Evolutionary conservation across 768 basidiomycete genomes (phyloP).

Genomic region (Sarcodon sp.): DNA sequence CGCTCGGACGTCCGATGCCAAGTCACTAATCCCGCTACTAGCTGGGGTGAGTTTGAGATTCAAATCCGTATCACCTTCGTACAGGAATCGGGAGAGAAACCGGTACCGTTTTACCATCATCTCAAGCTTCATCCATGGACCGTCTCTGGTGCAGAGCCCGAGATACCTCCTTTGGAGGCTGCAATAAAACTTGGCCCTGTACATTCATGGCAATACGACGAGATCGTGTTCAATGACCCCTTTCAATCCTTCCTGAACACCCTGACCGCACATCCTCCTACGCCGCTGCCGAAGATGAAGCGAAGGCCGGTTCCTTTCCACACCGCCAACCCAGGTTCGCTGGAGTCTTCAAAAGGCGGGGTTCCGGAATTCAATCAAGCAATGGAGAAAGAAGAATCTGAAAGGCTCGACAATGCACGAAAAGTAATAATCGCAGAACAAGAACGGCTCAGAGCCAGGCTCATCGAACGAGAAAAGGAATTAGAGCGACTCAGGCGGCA

Average conservation of each 20-base stretch:
- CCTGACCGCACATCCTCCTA: conserved; percentile 74
- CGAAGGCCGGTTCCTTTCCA: conserved; percentile 63
- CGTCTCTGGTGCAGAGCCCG: conserved; percentile 43
- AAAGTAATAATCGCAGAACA: conserved; percentile 64
- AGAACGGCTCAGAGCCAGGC: conserved; percentile 49
- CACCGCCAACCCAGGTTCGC: conserved; percentile 32
- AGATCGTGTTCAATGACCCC: conserved; percentile 93
- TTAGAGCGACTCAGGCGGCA: conserved; percentile 55
- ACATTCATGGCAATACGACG: conserved; percentile 98
- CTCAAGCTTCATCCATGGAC: conserved; percentile 93
- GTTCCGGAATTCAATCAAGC: conserved; percentile 73
- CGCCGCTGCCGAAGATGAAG: conserved; percentile 55
- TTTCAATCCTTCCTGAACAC: conserved; percentile 76
- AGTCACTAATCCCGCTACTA: conserved; percentile 13
- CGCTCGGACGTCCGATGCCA: not conserved
- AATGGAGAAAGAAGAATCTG: conserved; percentile 84
- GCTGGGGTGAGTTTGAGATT: conserved; percentile 99
- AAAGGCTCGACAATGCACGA: conserved; percentile 65
- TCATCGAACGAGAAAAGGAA: conserved; percentile 80
- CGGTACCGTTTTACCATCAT: conserved; percentile 79
- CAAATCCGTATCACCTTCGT: conserved; percentile 86
- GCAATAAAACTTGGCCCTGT: conserved; percentile 67
- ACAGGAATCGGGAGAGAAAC: conserved; percentile 83
- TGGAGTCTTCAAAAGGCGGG: conserved; percentile 53
- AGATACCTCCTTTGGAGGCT: conserved; percentile 53